Evolutionary conservation across 345 rosid genomes (phyloP).

Genomic region (Boechera divaricarpa): DNA sequence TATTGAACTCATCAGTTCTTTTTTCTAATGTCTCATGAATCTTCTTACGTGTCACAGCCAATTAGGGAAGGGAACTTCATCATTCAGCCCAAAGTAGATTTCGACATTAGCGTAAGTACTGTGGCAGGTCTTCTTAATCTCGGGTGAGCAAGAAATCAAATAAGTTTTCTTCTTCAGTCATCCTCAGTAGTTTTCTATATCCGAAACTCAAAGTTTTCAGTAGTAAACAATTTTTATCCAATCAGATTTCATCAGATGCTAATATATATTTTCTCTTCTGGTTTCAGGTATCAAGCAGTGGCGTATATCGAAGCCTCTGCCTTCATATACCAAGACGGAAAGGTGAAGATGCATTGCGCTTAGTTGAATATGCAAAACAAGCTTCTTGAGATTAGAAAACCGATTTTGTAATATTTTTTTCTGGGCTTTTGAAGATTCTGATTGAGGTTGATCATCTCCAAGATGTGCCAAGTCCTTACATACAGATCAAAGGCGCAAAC

Average conservation of each 20-base stretch:
- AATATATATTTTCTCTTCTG: constrained; percentile 19
- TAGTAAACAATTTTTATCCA: background rate
- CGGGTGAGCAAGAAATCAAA: constrained; percentile 66
- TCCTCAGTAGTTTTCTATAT: constrained; percentile 7
- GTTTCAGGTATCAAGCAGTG: constrained; percentile 89
- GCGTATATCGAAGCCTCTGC: constrained; percentile 98
- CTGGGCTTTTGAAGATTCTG: constrained; percentile 59
- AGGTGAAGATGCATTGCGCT: constrained; percentile 52
- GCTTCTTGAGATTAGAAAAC: constrained; percentile 8
- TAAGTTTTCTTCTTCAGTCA: background rate
- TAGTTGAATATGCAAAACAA: constrained; percentile 21
- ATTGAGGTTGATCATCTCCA: constrained; percentile 95
- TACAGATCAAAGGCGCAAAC: constrained; percentile 96
- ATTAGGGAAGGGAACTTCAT: constrained; percentile 99
- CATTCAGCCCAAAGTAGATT: constrained; percentile 99
- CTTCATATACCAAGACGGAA: constrained; percentile 92
- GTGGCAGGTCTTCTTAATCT: constrained; percentile 99
- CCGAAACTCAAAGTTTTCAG: background rate
- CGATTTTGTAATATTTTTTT: background rate
- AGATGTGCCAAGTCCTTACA: constrained; percentile 76
- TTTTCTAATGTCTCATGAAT: constrained; percentile 24
- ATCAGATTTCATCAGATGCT: constrained; percentile 10
- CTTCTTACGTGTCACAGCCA: constrained; percentile 56
- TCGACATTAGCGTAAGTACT: constrained; percentile 95
- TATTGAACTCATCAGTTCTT: constrained; percentile 39